Percentiles rank a stretch among this genome's conserved stretches.
Conservation (phyloP, 352 stramenopile genomes). For the Phytopythium boreale region DNA sequence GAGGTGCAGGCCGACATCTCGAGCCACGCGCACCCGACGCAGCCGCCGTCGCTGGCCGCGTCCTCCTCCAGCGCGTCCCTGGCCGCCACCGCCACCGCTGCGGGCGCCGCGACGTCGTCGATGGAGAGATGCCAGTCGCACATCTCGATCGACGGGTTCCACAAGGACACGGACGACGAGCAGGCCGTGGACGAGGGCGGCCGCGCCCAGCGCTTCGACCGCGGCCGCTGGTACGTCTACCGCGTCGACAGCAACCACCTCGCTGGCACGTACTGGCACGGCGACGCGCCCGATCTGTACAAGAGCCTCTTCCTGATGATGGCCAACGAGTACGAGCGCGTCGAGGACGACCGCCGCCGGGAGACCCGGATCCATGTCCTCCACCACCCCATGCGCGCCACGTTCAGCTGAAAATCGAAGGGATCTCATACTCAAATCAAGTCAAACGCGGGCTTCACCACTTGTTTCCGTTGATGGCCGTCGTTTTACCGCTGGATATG, state of each 20-base stretch:
- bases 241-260: constrained; percentile 76
- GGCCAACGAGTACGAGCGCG: constrained; percentile 50
- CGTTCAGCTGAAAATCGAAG: constrained; percentile 1
- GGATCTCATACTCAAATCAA: not conserved
- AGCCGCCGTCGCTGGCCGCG: constrained; percentile 29
- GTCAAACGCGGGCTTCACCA: not conserved
- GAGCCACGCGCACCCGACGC: constrained; percentile 14
- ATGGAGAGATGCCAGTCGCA: constrained; percentile 58
- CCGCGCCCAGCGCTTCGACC: constrained; percentile 32
- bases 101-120: not conserved
- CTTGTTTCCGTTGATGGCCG: not conserved
- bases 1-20: constrained; percentile 34
- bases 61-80: constrained; percentile 39
- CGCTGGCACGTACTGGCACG: constrained; percentile 66
- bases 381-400: not conserved
- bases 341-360: not conserved
- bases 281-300: constrained; percentile 58
- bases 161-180: constrained; percentile 33
- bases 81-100: constrained; percentile 4
- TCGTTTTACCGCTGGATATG: too few relatives aligned
- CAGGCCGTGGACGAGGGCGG: constrained; percentile 9
- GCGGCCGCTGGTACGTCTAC: constrained; percentile 78
- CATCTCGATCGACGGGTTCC: constrained; percentile 71
- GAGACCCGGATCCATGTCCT: constrained; percentile 6
- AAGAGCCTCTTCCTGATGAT: constrained; percentile 71